These are phyloP conservation scores for Neonectria faginata DNA, from an alignment of 2,329 filamentous ascomycete species.

Conservation along the genomic window DNA sequence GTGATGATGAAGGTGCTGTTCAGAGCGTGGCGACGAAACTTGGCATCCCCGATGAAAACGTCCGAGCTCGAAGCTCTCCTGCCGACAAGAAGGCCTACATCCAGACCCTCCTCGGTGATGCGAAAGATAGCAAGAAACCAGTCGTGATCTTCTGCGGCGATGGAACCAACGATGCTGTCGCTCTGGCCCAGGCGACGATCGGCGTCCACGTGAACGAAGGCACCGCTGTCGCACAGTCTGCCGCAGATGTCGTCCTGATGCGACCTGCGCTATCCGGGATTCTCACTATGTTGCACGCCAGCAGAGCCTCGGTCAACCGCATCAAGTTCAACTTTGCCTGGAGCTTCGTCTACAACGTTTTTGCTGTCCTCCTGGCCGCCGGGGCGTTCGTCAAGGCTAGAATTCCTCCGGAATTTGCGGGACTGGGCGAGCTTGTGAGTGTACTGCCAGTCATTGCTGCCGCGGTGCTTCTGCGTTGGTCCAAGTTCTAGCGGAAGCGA, in stretches of 20 bases:
- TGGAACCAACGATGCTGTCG: constrained; percentile 82
- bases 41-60: constrained; percentile 52
- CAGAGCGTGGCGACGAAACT: constrained; percentile 54
- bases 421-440: constrained; percentile 79
- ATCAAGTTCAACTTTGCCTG: constrained; percentile 77
- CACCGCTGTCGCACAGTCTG: constrained; percentile 73
- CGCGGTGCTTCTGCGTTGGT: constrained; percentile 43
- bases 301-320: constrained; percentile 57
- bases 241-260: constrained; percentile 78
- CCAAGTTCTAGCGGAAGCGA: constrained; percentile 34
- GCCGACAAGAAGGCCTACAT: constrained; percentile 61
- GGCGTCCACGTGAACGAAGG: constrained; percentile 75
- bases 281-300: constrained; percentile 67
- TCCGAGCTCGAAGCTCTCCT: constrained; percentile 58
- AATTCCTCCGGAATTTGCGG: constrained; percentile 72
- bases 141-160: constrained; percentile 79
- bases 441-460: constrained; percentile 73
- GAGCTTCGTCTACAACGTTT: constrained; percentile 76
- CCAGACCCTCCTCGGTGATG: constrained; percentile 48
- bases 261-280: constrained; percentile 67
- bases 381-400: constrained; percentile 70
- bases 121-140: constrained; percentile 37
- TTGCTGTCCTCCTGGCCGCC: constrained; percentile 74
- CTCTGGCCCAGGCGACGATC: constrained; percentile 76
- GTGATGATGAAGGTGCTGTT: constrained; percentile 66